These are phyloP conservation scores for Hortiboletus flavorubellus DNA, from an alignment of 768 basidiomycete species.

Conservation along the genomic window DNA sequence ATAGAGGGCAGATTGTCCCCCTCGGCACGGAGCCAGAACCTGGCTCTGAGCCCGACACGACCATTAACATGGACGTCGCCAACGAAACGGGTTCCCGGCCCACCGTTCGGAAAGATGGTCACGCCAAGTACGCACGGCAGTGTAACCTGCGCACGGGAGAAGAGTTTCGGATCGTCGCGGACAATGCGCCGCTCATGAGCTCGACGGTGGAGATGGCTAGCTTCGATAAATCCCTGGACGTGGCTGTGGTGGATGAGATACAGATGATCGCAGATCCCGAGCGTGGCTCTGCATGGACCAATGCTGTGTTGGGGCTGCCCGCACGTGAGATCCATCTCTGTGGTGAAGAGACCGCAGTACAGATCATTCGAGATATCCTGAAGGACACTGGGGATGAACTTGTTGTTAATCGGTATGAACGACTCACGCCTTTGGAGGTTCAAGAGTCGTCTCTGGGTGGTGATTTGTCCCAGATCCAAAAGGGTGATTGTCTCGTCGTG, in stretches of 20 bases:
- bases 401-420: constrained; percentile 76
- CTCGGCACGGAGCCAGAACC: constrained; percentile 50
- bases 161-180: constrained; percentile 70
- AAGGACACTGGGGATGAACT: constrained; percentile 79
- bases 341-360: constrained; percentile 90
- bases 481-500: constrained; percentile 89
- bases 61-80: constrained; percentile 31
- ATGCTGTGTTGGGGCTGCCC: constrained; percentile 68
- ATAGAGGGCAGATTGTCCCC: constrained; percentile 84
- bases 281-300: constrained; percentile 82
- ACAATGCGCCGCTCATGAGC: constrained; percentile 54
- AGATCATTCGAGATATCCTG: constrained; percentile 68
- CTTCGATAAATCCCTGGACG: constrained; percentile 46
- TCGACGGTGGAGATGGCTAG: constrained; percentile 95
- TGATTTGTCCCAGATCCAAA: constrained; percentile 56
- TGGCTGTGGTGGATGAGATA: constrained; percentile 95
- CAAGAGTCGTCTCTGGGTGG: constrained; percentile 60
- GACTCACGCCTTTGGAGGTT: constrained; percentile 80
- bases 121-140: constrained; percentile 48
- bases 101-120: constrained; percentile 36
- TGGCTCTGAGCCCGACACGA: constrained; percentile 36
- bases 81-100: constrained; percentile 21
- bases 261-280: constrained; percentile 85
- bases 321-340: constrained; percentile 91
- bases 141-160: constrained; percentile 95